These are phyloP conservation scores for Lactarius trivialis DNA, from an alignment of 768 basidiomycete species.

Conservation along the genomic window DNA sequence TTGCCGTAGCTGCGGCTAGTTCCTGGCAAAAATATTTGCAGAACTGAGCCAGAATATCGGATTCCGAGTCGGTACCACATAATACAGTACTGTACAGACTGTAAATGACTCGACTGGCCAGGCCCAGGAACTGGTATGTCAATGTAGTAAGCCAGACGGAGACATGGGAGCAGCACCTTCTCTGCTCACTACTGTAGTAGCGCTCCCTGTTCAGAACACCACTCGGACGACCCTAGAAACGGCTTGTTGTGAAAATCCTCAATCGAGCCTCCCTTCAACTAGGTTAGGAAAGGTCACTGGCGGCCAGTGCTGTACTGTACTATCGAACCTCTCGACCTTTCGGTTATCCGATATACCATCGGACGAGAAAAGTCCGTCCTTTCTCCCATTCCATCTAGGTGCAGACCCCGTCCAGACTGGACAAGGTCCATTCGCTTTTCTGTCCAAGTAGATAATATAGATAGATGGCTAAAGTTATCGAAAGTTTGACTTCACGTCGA, in stretches of 20 bases:
- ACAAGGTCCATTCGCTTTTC: background rate
- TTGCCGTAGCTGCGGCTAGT: background rate
- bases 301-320: background rate
- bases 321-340: too few species aligned
- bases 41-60: background rate
- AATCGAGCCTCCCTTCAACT: background rate
- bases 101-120: background rate
- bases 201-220: background rate
- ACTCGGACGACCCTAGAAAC: too few species aligned
- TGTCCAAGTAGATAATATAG: background rate
- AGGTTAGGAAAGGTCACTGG: background rate
- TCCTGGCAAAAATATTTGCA: background rate
- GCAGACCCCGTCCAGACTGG: background rate
- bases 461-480: too few species aligned
- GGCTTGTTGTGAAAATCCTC: background rate
- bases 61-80: too few species aligned
- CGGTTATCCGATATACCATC: background rate
- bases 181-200: background rate
- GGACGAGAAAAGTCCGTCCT: background rate
- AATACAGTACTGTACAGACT: too few species aligned
- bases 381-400: background rate
- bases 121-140: background rate
- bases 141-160: too few species aligned
- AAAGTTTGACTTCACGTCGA: too few species aligned
- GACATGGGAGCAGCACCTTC: too few species aligned